Percentiles rank a stretch among this genome's conserved stretches.
phyloP scores from a whole-genome alignment of 1,139 yeast species.

The Yamadazyma triangularis region DNA sequence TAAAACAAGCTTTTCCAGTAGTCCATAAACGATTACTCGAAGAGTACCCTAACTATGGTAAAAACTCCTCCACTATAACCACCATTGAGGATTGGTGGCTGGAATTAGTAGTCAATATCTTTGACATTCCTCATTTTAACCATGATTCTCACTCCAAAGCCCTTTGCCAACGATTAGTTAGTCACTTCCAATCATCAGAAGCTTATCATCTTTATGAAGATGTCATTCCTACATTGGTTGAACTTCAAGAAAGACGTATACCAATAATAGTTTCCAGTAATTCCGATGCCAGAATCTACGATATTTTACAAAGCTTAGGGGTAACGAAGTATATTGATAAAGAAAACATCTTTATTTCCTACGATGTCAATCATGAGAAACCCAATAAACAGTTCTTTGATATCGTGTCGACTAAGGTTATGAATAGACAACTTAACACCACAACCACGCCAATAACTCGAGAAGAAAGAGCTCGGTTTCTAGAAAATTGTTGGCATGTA shows the following conservation, averaged over 20 bases:
- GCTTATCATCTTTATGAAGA: constrained; percentile 56
- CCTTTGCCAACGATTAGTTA: constrained; percentile 37
- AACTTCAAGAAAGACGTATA: constrained; percentile 26
- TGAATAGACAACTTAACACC: too few species aligned
- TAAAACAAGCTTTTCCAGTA: constrained; percentile 25
- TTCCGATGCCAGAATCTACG: constrained; percentile 51
- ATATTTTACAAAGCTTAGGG: constrained; percentile 43
- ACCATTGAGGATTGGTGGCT: constrained; percentile 56
- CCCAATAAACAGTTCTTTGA: constrained; percentile 49
- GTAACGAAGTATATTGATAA: constrained; percentile 33
- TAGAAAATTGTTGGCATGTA: constrained; percentile 51
- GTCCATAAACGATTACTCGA: constrained; percentile 20
- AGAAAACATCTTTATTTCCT: constrained; percentile 44
- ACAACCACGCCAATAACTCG: constrained; percentile 1
- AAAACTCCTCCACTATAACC: constrained; percentile 18
- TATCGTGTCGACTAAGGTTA: too few species aligned
- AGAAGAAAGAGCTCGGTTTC: constrained; percentile 11
- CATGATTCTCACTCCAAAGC: constrained; percentile 14
- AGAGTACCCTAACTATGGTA: constrained; percentile 61
- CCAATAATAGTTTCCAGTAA: constrained; percentile 50
- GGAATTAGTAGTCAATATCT: constrained; percentile 40
- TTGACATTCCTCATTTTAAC: constrained; percentile 24
- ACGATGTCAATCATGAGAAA: constrained; percentile 49
- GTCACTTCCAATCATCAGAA: constrained; percentile 42
- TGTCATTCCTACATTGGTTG: constrained; percentile 42